These are phyloP conservation scores for Fomitopsis betulina DNA, from an alignment of 1,284 basidiomycete species.

Conservation along the genomic window DNA sequence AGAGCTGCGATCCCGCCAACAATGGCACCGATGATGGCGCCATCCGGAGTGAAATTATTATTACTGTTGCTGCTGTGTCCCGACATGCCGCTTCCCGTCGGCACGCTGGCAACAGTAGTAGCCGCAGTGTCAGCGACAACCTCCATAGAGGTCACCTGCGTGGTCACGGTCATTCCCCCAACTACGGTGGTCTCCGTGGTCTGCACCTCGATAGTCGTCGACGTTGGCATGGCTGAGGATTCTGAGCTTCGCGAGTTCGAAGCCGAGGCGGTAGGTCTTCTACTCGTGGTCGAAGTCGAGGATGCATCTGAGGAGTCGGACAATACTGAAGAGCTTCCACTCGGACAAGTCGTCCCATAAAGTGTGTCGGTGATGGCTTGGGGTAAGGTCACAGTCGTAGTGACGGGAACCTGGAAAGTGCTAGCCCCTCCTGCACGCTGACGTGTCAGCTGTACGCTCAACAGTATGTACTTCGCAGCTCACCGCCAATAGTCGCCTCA, in stretches of 20 bases:
- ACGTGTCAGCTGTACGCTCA: neutral
- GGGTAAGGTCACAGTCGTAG: neutral
- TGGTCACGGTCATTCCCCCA: neutral
- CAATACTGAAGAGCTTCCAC: neutral
- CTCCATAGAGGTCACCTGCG: neutral
- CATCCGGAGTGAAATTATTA: neutral
- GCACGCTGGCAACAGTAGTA: neutral
- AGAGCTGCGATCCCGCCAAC: slow-evolving; percentile 3
- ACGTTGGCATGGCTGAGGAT: neutral
- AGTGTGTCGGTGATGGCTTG: slow-evolving; percentile 1
- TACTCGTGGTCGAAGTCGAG: neutral
- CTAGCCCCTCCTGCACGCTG: neutral
- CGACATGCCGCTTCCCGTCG: neutral
- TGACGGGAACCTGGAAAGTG: neutral
- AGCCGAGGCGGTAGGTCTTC: neutral
- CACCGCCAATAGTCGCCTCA: slow-evolving; percentile 1
- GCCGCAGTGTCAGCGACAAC: neutral
- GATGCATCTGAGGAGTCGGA: neutral
- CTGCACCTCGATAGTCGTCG: neutral
- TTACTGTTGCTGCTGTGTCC: neutral
- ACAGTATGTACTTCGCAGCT: neutral
- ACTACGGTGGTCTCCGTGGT: neutral
- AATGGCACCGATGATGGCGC: slow-evolving; percentile 2
- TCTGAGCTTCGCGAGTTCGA: neutral
- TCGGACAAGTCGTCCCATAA: neutral